phyloP scores from a whole-genome alignment of 75 land plant species.

The Larix kaempferi region DNA sequence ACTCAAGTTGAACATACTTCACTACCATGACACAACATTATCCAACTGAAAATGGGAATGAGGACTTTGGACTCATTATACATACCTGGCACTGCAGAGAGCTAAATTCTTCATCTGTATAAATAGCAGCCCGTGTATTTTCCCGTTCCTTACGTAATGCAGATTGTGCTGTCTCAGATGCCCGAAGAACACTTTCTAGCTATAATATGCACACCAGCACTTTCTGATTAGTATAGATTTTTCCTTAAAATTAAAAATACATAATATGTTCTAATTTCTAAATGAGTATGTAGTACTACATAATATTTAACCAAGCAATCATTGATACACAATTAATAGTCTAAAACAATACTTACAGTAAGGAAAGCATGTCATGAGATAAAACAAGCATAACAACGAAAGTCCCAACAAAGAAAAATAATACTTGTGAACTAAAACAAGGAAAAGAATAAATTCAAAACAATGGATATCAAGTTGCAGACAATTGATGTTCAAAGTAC shows the following conservation, averaged over 20 bases:
- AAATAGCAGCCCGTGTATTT: constrained; percentile 46
- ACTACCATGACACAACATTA: not conserved
- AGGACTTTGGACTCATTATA: not conserved
- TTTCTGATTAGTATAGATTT: not conserved
- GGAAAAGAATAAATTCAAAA: no score
- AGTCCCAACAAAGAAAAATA: no score
- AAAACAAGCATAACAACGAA: no score
- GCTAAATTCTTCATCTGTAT: constrained; percentile 84
- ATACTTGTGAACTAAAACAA: no score
- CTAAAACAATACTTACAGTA: no score
- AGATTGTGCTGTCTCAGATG: constrained; percentile 73
- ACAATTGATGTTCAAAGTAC: no score
- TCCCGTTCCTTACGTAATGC: constrained; percentile 67
- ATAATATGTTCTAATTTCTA: not conserved
- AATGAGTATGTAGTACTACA: not conserved
- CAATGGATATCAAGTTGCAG: no score
- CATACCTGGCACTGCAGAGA: constrained; percentile 83
- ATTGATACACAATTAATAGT: no score
- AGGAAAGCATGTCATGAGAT: no score
- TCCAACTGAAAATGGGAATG: not conserved
- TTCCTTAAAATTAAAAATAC: not conserved
- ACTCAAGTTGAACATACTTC: not conserved
- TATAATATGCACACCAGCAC: constrained; percentile 13
- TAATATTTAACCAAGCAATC: no score
- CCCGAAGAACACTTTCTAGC: constrained; percentile 78